A percentile compares a stretch with the other conserved stretches of the same genome.
Conservation (phyloP, 1,139 yeast genomes). For the Lodderomyces elongisporus region DNA sequence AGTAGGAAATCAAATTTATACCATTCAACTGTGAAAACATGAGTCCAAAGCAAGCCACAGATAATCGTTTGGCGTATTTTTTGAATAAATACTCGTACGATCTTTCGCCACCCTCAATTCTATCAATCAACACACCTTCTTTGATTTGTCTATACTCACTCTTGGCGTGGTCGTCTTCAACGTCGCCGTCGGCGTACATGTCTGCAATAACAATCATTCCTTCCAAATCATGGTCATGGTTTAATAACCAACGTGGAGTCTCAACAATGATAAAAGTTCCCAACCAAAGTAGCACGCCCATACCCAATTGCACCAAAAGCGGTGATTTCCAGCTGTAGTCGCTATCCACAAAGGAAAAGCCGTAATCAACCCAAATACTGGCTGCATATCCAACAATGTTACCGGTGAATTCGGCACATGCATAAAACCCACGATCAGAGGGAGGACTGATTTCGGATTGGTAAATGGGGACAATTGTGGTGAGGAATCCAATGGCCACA, state of each 20-base stretch:
- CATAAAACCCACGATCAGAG: constrained; percentile 80
- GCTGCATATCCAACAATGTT: constrained; percentile 82
- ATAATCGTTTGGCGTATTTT: constrained; percentile 66
- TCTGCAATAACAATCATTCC: constrained; percentile 55
- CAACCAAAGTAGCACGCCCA: constrained; percentile 61
- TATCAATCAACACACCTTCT: constrained; percentile 47
- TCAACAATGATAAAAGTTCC: constrained; percentile 82
- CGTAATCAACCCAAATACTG: constrained; percentile 89
- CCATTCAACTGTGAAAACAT: constrained; percentile 93
- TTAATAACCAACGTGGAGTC: constrained; percentile 85
- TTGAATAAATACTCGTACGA: constrained; percentile 63
- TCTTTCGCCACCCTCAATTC: constrained; percentile 69
- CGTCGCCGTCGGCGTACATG: constrained; percentile 42
- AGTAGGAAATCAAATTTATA: constrained; percentile 85
- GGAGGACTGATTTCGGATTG: constrained; percentile 92
- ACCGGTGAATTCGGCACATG: constrained; percentile 90
- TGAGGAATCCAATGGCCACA: constrained; percentile 80
- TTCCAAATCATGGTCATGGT: constrained; percentile 84
- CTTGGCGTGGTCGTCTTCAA: constrained; percentile 60
- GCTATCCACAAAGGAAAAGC: constrained; percentile 55
- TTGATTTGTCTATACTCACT: constrained; percentile 46
- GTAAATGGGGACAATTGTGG: constrained; percentile 94
- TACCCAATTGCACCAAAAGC: constrained; percentile 65
- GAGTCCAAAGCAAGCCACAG: constrained; percentile 86
- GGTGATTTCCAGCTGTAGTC: constrained; percentile 76